Conservation (phyloP, 192 early-diverging fungal species). For the Backusella westeae region DNA sequence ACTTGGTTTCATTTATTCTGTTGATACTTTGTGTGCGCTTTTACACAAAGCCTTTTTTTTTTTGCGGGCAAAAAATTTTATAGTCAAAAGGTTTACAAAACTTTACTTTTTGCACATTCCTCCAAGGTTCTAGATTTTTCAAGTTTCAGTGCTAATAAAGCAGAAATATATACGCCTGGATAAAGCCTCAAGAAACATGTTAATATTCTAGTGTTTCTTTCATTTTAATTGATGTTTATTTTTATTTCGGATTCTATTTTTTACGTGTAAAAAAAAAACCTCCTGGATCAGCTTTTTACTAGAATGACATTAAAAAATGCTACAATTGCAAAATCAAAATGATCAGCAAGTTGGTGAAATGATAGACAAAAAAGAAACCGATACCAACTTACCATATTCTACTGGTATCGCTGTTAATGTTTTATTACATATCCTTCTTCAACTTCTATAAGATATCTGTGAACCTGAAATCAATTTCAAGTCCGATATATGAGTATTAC, state of each 20-base stretch:
- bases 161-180: background rate
- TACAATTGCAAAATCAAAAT: slow-evolving; percentile 1
- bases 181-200: background rate
- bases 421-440: background rate
- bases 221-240: background rate
- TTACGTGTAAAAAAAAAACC: background rate
- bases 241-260: slow-evolving; percentile 1
- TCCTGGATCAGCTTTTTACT: background rate
- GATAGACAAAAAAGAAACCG: background rate
- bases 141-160: background rate
- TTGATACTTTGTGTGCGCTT: background rate
- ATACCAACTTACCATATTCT: background rate
- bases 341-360: background rate
- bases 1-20: background rate
- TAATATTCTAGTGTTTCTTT: slow-evolving; percentile 1
- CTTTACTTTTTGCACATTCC: background rate
- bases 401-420: background rate
- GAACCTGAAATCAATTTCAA: background rate
- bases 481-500: background rate
- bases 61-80: background rate
- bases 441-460: background rate
- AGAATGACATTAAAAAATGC: slow-evolving; percentile 1
- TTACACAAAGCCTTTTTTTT: background rate
- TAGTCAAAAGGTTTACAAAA: background rate
- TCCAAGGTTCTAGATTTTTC: slow-evolving; percentile 8